These are phyloP conservation scores for Rhizopus stolonifer DNA, from an alignment of 371 early-diverging fungal genomes.

Conservation along the genomic window DNA sequence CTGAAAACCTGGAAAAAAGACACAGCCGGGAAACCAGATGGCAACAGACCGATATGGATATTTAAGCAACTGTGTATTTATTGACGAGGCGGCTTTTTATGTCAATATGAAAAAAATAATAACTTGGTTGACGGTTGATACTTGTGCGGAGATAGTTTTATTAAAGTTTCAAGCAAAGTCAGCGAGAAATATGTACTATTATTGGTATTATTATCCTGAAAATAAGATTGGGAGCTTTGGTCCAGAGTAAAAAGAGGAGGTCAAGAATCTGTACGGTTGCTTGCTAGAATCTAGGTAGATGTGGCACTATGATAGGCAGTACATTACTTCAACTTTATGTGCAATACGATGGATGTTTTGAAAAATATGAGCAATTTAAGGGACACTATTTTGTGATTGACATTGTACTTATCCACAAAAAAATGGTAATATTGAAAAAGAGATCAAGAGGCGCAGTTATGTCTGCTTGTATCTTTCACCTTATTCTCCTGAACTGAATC, in stretches of 20 bases:
- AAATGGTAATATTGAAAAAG: not conserved
- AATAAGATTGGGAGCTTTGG: not conserved
- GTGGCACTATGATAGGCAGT: not conserved
- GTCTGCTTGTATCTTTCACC: not conserved
- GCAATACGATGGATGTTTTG: conserved; percentile 3
- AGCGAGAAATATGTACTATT: not conserved
- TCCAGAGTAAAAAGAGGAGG: conserved; percentile 1
- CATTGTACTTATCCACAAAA: conserved; percentile 3
- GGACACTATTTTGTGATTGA: conserved; percentile 8
- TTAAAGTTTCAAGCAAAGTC: conserved; percentile 1
- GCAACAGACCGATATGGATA: conserved; percentile 8
- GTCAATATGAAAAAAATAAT: conserved; percentile 8
- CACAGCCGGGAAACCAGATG: conserved; percentile 5
- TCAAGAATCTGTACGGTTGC: not conserved
- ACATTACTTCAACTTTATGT: conserved; percentile 4
- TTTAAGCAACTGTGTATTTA: conserved; percentile 12
- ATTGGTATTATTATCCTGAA: not conserved
- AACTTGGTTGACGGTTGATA: not conserved
- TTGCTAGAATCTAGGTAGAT: not conserved
- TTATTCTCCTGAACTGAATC: conserved; percentile 5
- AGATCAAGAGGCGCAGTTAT: conserved; percentile 1
- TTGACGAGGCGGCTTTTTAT: conserved; percentile 13
- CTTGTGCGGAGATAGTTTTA: conserved; percentile 6
- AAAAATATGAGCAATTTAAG: conserved; percentile 5
- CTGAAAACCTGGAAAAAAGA: conserved; percentile 9